Evolutionary conservation across 2,329 filamentous ascomycete genomes (phyloP), one percentile per base, ranked within the genome.

Genomic region (Aspergillus transmontanensis): DNA sequence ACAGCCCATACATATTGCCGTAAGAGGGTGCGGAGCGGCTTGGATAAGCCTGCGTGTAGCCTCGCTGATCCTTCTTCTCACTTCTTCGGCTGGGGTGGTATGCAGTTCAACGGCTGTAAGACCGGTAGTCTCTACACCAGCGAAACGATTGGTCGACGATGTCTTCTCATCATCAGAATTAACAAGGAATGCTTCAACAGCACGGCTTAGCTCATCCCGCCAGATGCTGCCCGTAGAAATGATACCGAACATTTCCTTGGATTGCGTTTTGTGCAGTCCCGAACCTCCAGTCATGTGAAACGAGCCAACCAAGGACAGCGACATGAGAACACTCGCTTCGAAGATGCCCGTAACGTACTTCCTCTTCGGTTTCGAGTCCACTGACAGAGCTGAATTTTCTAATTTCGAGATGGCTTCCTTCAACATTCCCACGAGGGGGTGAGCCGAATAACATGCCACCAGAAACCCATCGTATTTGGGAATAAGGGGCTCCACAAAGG

Each of bases 151-250:
- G 26, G 67, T 74, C 1, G 73, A 73, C 0, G 69, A 72, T 5
- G 79, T 57, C 74, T 60, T 67, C 66, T 73, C 76, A 11, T 73
- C 67, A 7, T 73, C 67, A 7, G 69, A 68, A 2, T 77, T 76
- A 0, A 90, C 91, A 0, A 96, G 77, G 66, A 92, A 89, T 0
- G 78, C 75, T 2, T 79, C 79, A 0, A 95, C 89, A 0, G 90
- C 93, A 0, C 84, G 79, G 0, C 80, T 82, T 14, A 97, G 81
- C 41, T 95, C 88, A 0, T 82, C 76, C 72, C 94, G 90, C 94
- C 94, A 97, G 67, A 90, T 91, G 61, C 87, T 86, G 0, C 93
- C 94, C 0, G 94, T 97, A 6, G 90, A 94, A 6, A 98, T 90
- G 66, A 98, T 95, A 2, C 93, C 94, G 82, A 95, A 97, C 69